A percentile compares a stretch with the other conserved stretches of the same genome.
Conservation (phyloP, 1,139 yeast species). For the Protomyces macrosporus region DNA sequence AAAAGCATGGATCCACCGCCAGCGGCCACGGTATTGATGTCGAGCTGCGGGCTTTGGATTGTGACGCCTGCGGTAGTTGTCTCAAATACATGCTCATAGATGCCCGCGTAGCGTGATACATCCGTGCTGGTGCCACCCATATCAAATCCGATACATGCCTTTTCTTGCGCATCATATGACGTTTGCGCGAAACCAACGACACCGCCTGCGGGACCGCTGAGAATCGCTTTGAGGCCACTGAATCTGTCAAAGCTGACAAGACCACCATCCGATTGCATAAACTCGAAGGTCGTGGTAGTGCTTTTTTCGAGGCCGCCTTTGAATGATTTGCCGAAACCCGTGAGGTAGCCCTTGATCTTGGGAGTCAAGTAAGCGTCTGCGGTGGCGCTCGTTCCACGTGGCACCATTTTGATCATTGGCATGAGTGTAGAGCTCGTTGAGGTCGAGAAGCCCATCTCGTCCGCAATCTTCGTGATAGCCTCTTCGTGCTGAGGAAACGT, state of each 20-base stretch:
- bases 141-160: slow-evolving; percentile 52
- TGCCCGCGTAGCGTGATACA: slow-evolving; percentile 49
- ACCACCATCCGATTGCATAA: slow-evolving; percentile 60
- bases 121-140: slow-evolving; percentile 62
- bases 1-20: slow-evolving; percentile 54
- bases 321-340: slow-evolving; percentile 58
- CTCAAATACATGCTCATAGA: slow-evolving; percentile 51
- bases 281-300: slow-evolving; percentile 43
- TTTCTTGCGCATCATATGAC: slow-evolving; percentile 41
- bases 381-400: slow-evolving; percentile 65
- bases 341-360: slow-evolving; percentile 56
- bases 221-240: slow-evolving; percentile 49
- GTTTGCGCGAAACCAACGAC: slow-evolving; percentile 55
- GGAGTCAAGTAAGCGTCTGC: slow-evolving; percentile 79
- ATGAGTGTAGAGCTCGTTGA: slow-evolving; percentile 62
- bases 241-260: slow-evolving; percentile 48
- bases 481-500: slow-evolving; percentile 60
- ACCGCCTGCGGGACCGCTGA: slow-evolving; percentile 60
- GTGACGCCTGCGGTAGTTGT: slow-evolving; percentile 53
- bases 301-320: slow-evolving; percentile 47
- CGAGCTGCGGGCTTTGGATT: slow-evolving; percentile 54
- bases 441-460: slow-evolving; percentile 54
- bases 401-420: slow-evolving; percentile 68
- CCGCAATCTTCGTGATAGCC: slow-evolving; percentile 54
- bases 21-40: slow-evolving; percentile 56